These are phyloP conservation scores for Ceratocystis lukuohia DNA, from an alignment of 2,329 filamentous ascomycete genomes.

Conservation along the genomic window DNA sequence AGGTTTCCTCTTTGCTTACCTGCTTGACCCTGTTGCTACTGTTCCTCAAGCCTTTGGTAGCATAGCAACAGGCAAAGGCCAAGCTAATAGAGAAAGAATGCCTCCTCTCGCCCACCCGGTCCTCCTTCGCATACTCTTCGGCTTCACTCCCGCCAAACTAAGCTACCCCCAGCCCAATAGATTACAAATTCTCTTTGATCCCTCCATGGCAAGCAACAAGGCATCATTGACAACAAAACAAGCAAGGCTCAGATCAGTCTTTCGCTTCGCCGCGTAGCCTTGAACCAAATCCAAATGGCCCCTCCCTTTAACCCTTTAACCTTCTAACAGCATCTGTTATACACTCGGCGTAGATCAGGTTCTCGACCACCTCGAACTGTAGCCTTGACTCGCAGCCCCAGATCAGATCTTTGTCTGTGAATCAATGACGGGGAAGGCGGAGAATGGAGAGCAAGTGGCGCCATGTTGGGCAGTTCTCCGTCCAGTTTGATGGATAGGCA, in stretches of 20 bases:
- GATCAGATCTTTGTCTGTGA: too few relatives aligned
- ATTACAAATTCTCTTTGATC: not conserved
- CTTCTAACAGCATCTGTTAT: not conserved
- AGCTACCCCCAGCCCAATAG: not conserved
- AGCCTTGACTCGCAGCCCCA: not conserved
- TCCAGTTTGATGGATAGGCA: too few relatives aligned
- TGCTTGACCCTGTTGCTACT: not conserved
- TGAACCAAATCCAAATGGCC: too few relatives aligned
- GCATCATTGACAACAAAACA: not conserved
- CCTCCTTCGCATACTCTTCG: not conserved
- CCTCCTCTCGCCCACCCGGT: not conserved
- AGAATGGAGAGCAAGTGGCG: too few relatives aligned
- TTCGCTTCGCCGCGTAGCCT: not conserved
- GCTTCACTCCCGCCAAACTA: not conserved
- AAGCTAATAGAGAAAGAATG: too few relatives aligned
- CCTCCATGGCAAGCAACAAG: not conserved
- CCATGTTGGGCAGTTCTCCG: too few relatives aligned
- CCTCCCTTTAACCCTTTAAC: not conserved
- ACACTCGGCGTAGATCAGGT: not conserved
- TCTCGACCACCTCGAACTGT: not conserved
- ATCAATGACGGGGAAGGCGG: too few relatives aligned
- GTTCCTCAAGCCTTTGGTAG: not conserved
- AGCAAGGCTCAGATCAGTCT: conserved; percentile 7
- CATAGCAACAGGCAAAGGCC: too few relatives aligned
- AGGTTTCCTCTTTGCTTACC: too few relatives aligned